Evolutionary conservation across 73 alveolate genomes (phyloP), one percentile per base, ranked within the genome.

Genomic region (Paramecium primaurelia): DNA sequence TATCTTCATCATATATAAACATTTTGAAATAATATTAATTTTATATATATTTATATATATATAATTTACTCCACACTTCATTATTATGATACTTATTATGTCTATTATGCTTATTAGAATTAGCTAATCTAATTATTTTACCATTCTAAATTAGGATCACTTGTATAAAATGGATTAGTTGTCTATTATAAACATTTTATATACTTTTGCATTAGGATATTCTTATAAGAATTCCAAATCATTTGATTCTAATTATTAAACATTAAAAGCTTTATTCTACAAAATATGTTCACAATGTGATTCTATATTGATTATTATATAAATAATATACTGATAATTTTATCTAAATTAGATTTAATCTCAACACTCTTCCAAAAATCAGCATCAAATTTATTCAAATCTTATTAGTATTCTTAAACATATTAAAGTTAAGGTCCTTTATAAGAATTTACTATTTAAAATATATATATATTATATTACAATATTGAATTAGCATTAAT

Each of bases 91-190:
- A 54, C 32, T 54, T 20, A 64, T 64, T 64, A 64, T 11, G 84
- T 64, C 12, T 14, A 64, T 28, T 64, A 64, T 3, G 45, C 2
- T 1, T 54, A 73, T 18, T 73, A 73, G 18, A 73, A 40, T 30
- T 14, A 30, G 8, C 47, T 25, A 73, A 73, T 40, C 59, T 73
- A 20, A 30, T 36, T 36, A 28, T 73, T 73, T 38, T 73, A 14
- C 87, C 87, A 73, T 36, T 73, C 87, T 9, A 73, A 36, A 73
- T 73, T 73, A 12, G 87, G 87, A 73, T 73, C 59, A 73, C 37
- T 20, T 36, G 64, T 37, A 73, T 73, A 73, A 22, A 73, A 73
- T 73, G 60, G 58, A 73, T 73, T 32, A 3, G 58, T 73, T 37
- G 87, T 73, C 59, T 73, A 73, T 20, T 16, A 37, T 37, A 36